Percentiles rank a stretch among this genome's conserved stretches.
Evolutionary conservation across 768 basidiomycete genomes (phyloP).

Genomic region (Saitozyma podzolica): DNA sequence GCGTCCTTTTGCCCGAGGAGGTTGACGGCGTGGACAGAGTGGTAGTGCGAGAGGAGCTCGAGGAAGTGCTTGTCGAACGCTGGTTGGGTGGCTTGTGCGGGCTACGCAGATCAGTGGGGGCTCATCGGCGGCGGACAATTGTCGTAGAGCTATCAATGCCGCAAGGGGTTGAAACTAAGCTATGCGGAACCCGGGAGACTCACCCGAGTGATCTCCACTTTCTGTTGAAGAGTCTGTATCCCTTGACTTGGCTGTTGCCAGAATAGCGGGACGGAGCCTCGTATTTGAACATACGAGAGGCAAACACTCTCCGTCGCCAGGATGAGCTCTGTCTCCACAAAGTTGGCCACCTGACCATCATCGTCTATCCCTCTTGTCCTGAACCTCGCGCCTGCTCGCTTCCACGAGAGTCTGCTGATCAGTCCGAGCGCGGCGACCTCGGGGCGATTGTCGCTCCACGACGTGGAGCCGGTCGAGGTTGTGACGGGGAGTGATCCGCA

Average conservation of each 20-base stretch:
- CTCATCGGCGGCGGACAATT: neutral
- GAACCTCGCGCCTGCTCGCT: slow-evolving; percentile 93
- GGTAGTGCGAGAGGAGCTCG: slow-evolving; percentile 82
- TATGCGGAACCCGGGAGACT: slow-evolving; percentile 10
- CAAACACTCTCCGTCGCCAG: slow-evolving; percentile 82
- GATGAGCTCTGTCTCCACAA: slow-evolving; percentile 95
- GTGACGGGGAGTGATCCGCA: slow-evolving; percentile 80
- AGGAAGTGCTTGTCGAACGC: slow-evolving; percentile 94
- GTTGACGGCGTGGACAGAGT: slow-evolving; percentile 81
- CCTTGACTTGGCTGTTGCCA: slow-evolving; percentile 90
- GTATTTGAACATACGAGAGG: slow-evolving; percentile 88
- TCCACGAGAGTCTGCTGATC: slow-evolving; percentile 87
- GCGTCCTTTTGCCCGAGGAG: slow-evolving; percentile 89
- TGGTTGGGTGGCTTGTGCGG: slow-evolving; percentile 85
- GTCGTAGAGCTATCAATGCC: neutral
- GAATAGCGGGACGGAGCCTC: slow-evolving; percentile 94
- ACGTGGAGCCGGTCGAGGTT: slow-evolving; percentile 55
- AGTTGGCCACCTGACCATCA: slow-evolving; percentile 81
- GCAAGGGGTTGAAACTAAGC: neutral
- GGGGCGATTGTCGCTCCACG: slow-evolving; percentile 60
- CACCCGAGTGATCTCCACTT: slow-evolving; percentile 71
- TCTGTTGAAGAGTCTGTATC: slow-evolving; percentile 87
- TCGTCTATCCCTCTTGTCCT: slow-evolving; percentile 96
- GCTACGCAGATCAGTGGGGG: slow-evolving; percentile 54
- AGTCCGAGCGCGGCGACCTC: slow-evolving; percentile 72